phyloP scores from a whole-genome alignment of 2,329 filamentous ascomycete genomes.

The Aspergillus unguis region DNA sequence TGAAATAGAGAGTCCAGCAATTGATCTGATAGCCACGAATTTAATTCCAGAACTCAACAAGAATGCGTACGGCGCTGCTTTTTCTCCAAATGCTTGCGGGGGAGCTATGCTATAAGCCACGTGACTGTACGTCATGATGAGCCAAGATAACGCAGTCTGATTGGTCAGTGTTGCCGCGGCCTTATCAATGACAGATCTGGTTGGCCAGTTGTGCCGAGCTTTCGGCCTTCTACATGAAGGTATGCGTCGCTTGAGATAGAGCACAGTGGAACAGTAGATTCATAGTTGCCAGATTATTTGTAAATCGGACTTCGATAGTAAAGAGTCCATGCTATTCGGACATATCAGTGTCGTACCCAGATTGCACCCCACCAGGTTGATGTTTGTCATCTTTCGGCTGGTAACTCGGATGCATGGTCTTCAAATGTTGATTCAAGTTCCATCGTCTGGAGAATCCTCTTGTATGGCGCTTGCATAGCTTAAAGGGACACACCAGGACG shows the following conservation, averaged over 20 bases:
- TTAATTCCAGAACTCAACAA: neutral
- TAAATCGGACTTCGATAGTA: neutral
- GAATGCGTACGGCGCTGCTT: neutral
- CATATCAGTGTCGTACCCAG: neutral
- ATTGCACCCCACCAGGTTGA: neutral
- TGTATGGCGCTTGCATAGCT: conserved; percentile 25
- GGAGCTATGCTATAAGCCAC: conserved; percentile 2
- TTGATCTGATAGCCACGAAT: neutral
- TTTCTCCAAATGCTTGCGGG: neutral
- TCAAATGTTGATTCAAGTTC: conserved; percentile 38
- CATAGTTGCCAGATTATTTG: neutral
- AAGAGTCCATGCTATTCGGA: neutral
- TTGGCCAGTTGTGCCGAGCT: neutral
- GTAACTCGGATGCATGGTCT: conserved; percentile 29
- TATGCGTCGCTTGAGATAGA: neutral
- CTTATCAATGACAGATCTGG: neutral
- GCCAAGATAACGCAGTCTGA: neutral
- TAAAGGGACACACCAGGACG: conserved; percentile 31
- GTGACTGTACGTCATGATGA: conserved; percentile 10
- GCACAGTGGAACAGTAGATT: neutral
- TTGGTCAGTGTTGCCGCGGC: neutral
- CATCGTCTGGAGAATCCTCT: conserved; percentile 36
- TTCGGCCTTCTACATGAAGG: conserved; percentile 1
- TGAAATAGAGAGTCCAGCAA: neutral
- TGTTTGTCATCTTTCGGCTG: conserved; percentile 1